Evolutionary conservation across 768 basidiomycete genomes (phyloP), one percentile per base, ranked within the genome.

Genomic region (Exsudoporus frostii): DNA sequence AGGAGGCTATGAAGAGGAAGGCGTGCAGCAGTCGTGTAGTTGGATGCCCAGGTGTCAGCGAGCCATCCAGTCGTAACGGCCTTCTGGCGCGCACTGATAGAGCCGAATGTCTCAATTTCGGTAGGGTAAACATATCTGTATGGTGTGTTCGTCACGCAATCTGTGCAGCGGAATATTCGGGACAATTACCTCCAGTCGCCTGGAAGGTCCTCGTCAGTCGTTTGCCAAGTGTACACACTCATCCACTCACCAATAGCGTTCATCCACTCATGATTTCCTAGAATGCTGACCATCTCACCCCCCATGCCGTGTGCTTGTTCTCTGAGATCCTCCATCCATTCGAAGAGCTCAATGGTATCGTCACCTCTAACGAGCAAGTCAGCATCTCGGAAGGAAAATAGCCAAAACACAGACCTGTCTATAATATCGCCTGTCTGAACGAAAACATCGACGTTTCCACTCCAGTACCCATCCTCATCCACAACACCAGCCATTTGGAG

Each of bases 241-340:
- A 34, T 24, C 34, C 17, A 55, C 70, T 20, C 59, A 86, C 88
- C 88, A 53, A 92, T 85, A 14, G 81, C 84, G 59, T 95, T 95
- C 92, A 98, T 97, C 77, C 87, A 86, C 69, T 98, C 97, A 60
- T 99, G 97, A 68, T 99, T 99, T 24, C 97, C 97, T 32, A 98
- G 74, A 50, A 91, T 79, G 13, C 81, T 84, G 30, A 96, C 65
- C 14, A 99, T 78, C 5, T 76, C 79, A 2, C 91, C 94, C 4
- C 92, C 92, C 14, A 69, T 74, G 0, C 73, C 71, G 5, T 70
- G 70, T 1, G 96, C 95, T 67, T 98, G 84, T 8, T 72, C 79
- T 24, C 95, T 83, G 7, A 99, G 77, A 36, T 72, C 72, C 53
- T 95, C 92, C 85, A 98, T 90, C 81, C 87, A 86, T 27, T 74